Percentiles rank a stretch among this genome's conserved stretches.
Evolutionary conservation across 2,329 filamentous ascomycete genomes (phyloP).

Genomic region (Ceratocystis harringtonii): DNA sequence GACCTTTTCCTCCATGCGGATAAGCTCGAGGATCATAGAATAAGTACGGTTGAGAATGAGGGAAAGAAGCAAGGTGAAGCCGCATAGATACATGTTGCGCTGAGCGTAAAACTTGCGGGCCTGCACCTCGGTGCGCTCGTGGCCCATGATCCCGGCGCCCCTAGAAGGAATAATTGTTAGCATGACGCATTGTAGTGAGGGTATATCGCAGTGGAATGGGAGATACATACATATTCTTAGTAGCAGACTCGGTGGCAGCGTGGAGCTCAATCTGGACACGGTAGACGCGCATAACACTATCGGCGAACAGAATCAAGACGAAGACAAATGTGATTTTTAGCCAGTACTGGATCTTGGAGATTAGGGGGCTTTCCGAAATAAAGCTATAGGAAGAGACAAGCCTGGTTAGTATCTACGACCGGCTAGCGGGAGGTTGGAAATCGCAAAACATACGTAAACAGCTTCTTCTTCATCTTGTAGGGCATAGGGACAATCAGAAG

Average conservation of each 20-base stretch:
- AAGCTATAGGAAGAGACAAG: constrained; percentile 41
- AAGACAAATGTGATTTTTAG: constrained; percentile 99
- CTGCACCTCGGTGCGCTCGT: constrained; percentile 95
- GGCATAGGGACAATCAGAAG: constrained; percentile 74
- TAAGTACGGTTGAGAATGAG: constrained; percentile 98
- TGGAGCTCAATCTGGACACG: constrained; percentile 83
- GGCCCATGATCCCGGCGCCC: constrained; percentile 59
- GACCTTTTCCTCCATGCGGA: constrained; percentile 82
- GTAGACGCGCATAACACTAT: constrained; percentile 91
- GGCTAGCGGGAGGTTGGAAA: not conserved
- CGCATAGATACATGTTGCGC: constrained; percentile 99
- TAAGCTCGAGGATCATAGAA: constrained; percentile 85
- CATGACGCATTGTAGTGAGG: constrained; percentile 8
- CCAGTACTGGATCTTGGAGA: constrained; percentile 93
- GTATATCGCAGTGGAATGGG: not conserved
- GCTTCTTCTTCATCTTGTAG: constrained; percentile 67
- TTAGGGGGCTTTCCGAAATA: constrained; percentile 70
- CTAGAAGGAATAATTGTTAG: constrained; percentile 9
- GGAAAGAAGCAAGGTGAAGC: constrained; percentile 96
- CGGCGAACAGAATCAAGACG: constrained; percentile 93
- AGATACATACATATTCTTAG: constrained; percentile 29
- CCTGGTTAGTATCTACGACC: constrained; percentile 6
- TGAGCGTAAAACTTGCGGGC: constrained; percentile 99
- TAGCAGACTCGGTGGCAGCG: constrained; percentile 48
- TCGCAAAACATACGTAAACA: constrained; percentile 49